These are phyloP conservation scores for Taxillus chinensis DNA, from an alignment of 164 flowering plant genomes.

Conservation along the genomic window DNA sequence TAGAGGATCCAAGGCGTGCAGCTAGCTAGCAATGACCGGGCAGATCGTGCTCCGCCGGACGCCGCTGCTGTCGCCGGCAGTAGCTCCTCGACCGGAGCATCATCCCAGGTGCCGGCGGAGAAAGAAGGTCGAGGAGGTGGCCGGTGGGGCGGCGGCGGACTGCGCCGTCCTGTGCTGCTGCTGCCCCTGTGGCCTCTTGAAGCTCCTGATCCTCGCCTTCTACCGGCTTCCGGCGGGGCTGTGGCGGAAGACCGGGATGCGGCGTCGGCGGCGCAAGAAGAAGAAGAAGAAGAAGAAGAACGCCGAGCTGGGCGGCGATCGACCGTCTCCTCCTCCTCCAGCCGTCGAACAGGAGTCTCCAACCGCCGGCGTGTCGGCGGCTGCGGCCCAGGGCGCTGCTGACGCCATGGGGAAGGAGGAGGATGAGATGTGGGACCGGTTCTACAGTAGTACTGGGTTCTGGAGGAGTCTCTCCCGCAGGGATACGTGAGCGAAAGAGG, in stretches of 20 bases:
- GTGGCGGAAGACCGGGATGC: not conserved
- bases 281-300: no score
- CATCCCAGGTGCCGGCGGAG: not conserved
- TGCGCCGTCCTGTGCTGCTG: constrained; percentile 44
- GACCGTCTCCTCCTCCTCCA: not conserved
- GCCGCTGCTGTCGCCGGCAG: no score
- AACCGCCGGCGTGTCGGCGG: not conserved
- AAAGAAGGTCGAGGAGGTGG: constrained; percentile 22
- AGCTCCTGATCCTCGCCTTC: constrained; percentile 22
- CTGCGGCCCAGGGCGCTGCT: not conserved
- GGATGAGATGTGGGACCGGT: constrained; percentile 29
- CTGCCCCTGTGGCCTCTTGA: constrained; percentile 30
- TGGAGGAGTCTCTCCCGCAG: constrained; percentile 40
- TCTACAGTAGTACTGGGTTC: constrained; percentile 26
- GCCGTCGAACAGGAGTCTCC: not conserved
- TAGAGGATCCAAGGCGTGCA: no score
- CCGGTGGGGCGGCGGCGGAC: constrained; percentile 38
- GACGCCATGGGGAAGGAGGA: constrained; percentile 23
- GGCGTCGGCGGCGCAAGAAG: not conserved
- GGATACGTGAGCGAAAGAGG: not conserved
- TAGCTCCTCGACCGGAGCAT: no score
- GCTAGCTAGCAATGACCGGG: no score
- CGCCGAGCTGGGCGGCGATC: not conserved
- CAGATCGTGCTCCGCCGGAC: no score
- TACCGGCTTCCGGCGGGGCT: constrained; percentile 27